Evolutionary conservation across 306 rosid genomes (phyloP), one percentile per base, ranked within the genome.

Genomic region (Macrotyloma uniflorum): DNA sequence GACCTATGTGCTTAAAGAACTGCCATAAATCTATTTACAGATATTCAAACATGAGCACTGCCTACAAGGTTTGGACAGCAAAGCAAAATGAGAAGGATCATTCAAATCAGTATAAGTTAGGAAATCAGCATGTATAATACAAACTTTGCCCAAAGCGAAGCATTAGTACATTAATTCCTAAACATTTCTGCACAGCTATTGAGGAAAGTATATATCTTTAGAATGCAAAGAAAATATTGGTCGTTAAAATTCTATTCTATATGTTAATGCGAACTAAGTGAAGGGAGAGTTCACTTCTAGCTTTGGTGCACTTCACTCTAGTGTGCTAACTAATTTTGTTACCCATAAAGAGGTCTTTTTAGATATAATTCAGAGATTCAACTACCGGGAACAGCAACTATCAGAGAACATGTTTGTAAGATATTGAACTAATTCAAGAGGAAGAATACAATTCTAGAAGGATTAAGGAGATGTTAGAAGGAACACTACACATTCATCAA

Each of bases 21-120:
- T 28, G 45, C 24, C 36, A 30, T 13, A 49, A 42, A 74, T 50
- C 62, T 14, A 62, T 36, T 66, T 20, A 61, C 42, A 77, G 59
- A 62, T 18, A 55, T 58, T 57, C 71, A 67, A 85, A 77, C 61
- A 22, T 32, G 69, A 55, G 14, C 53, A 64, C 16, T 54, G 57
- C 33, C 35, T 54, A 35, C 26, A 54, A 43, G 58, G 23, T 12
- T 26, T 57, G 65, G 46, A 43, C 26, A n/a, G 54, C 8, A 55
- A 66, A 55, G 32, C 40, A 72, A 43, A 16, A 5, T 20, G 35
- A 72, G 57, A 36, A 55, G 54, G 67, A 49, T 74, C 76, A 23
- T 66, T 57, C 15, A 43, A 30, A 51, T 28, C 45, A 43, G 69
- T 23, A 16, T 35, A 24, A 18, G 74, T 23, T 20, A 59, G 38